These are phyloP conservation scores for Paecilomyces variotii DNA, from an alignment of 2,329 filamentous ascomycete species.

Conservation along the genomic window DNA sequence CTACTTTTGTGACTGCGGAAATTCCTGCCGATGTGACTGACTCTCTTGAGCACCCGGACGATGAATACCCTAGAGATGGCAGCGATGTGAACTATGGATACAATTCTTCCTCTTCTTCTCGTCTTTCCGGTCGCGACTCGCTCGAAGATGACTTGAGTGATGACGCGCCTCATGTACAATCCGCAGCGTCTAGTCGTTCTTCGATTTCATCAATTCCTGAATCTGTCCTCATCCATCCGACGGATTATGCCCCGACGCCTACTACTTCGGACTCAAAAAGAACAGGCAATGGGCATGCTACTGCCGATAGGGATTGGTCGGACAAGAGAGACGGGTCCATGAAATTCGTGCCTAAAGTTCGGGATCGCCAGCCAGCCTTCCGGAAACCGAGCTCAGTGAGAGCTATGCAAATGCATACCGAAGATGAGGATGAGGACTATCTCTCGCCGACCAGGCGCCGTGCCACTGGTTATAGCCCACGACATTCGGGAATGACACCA, in stretches of 20 bases:
- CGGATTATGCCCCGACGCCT: slow-evolving; percentile 16
- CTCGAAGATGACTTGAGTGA: slow-evolving; percentile 20
- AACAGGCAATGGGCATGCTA: not conserved
- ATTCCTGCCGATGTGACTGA: slow-evolving; percentile 4
- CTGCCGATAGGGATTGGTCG: slow-evolving; percentile 2
- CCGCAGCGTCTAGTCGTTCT: slow-evolving; percentile 30
- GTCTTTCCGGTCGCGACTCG: slow-evolving; percentile 19
- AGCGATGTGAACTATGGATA: slow-evolving; percentile 19
- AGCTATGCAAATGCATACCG: slow-evolving; percentile 37
- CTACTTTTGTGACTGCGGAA: slow-evolving; percentile 5
- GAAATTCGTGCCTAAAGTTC: slow-evolving; percentile 18
- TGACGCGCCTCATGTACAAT: slow-evolving; percentile 17
- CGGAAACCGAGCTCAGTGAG: slow-evolving; percentile 39
- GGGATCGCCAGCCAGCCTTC: slow-evolving; percentile 30
- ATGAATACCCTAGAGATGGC: not conserved
- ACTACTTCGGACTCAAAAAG: slow-evolving; percentile 7
- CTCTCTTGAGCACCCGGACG: not conserved
- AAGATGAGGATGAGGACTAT: slow-evolving; percentile 35
- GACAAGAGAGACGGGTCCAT: slow-evolving; percentile 14
- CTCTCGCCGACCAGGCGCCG: slow-evolving; percentile 27
- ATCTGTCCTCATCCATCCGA: slow-evolving; percentile 28
- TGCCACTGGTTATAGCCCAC: slow-evolving; percentile 10
- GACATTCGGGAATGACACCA: slow-evolving; percentile 22
- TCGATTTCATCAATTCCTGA: slow-evolving; percentile 35
- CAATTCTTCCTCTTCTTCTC: slow-evolving; percentile 26